phyloP scores from a whole-genome alignment of 345 rosid species.

The Brassica cretica region DNA sequence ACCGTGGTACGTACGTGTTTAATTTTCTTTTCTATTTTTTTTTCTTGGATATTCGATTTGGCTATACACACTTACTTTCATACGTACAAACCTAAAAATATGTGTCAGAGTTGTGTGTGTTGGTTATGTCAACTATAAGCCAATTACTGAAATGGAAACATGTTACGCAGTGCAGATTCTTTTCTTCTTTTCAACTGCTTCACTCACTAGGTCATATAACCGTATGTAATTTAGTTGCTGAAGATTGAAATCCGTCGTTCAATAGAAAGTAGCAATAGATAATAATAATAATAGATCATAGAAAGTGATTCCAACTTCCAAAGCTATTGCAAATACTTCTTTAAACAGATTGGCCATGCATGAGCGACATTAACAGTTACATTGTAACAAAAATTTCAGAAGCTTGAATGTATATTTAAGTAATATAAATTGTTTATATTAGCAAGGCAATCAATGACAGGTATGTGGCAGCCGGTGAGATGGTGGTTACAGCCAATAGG shows the following conservation, averaged over 20 bases:
- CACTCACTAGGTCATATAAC: background rate
- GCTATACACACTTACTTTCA: background rate
- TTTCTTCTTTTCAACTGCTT: background rate
- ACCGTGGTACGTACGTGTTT: slow-evolving; percentile 38
- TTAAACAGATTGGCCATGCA: background rate
- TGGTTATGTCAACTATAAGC: background rate
- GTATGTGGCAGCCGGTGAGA: background rate
- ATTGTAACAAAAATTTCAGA: background rate
- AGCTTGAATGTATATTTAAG: background rate
- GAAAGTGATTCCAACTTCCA: background rate
- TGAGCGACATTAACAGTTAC: background rate
- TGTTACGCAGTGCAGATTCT: background rate
- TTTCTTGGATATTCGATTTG: background rate
- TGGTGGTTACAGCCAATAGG: background rate
- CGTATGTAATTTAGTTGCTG: background rate
- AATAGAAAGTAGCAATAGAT: background rate
- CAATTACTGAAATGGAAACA: background rate
- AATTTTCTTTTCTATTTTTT: background rate
- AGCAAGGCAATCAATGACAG: background rate
- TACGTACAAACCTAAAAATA: background rate
- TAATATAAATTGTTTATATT: background rate
- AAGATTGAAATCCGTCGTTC: background rate
- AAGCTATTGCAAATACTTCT: background rate
- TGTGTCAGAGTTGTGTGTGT: slow-evolving; percentile 4
- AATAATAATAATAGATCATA: background rate